phyloP scores from a whole-genome alignment of 768 basidiomycete species.

The Boletus vinaceobasis region DNA sequence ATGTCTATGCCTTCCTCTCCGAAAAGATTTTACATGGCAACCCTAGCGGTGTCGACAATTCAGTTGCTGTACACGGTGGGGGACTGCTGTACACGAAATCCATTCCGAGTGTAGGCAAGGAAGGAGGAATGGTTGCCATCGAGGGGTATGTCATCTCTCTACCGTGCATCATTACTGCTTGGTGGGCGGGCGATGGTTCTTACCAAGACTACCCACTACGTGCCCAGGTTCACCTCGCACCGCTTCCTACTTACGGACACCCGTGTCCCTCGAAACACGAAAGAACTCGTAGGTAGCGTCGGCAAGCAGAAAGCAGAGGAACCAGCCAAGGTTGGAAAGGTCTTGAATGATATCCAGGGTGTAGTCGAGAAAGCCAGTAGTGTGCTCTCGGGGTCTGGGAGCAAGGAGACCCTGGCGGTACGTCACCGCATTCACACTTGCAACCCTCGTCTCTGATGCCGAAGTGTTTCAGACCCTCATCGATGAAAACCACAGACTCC shows the following conservation, averaged over 20 bases:
- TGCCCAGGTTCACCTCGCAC: slow-evolving; percentile 79
- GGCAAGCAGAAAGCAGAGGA: slow-evolving; percentile 70
- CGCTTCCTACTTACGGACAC: slow-evolving; percentile 92
- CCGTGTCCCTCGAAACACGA: slow-evolving; percentile 90
- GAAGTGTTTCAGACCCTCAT: slow-evolving; percentile 61
- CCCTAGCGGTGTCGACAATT: slow-evolving; percentile 97
- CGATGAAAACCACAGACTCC: slow-evolving; percentile 83
- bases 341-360: slow-evolving; percentile 76
- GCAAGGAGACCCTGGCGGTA: slow-evolving; percentile 44
- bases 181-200: not conserved
- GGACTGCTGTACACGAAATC: slow-evolving; percentile 86
- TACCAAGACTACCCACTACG: not conserved
- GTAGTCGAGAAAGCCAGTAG: slow-evolving; percentile 82
- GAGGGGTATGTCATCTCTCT: slow-evolving; percentile 60
- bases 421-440: slow-evolving; percentile 28
- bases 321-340: slow-evolving; percentile 77
- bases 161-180: not conserved
- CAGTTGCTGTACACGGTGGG: slow-evolving; percentile 88
- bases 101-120: slow-evolving; percentile 51
- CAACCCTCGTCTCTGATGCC: not conserved
- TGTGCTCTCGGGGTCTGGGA: slow-evolving; percentile 57
- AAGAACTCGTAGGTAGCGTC: slow-evolving; percentile 90
- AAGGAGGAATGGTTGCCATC: slow-evolving; percentile 80
- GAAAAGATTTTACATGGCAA: slow-evolving; percentile 98
- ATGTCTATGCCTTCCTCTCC: slow-evolving; percentile 89